A percentile compares a stretch with the other conserved stretches of the same genome.
phyloP scores from a whole-genome alignment of 2,329 filamentous ascomycete genomes.

The Bertia moriformis region DNA sequence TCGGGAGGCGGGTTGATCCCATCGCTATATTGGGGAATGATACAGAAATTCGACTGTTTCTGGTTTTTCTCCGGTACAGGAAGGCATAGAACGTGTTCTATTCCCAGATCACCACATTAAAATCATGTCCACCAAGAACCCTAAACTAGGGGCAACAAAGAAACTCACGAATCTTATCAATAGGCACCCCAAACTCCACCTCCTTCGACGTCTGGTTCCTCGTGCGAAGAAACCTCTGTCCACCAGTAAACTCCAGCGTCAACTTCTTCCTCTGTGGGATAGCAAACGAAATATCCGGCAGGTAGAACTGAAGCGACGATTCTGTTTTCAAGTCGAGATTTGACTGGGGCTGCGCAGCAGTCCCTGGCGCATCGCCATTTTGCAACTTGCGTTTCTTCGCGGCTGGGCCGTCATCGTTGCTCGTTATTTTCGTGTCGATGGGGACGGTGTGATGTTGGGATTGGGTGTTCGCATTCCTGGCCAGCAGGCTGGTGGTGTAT shows the following conservation, averaged over 20 bases:
- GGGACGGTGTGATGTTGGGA: constrained; percentile 8
- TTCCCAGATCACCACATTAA: background rate
- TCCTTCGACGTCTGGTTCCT: constrained; percentile 30
- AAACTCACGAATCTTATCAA: constrained; percentile 27
- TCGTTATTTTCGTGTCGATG: background rate
- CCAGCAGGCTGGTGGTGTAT: constrained; percentile 22
- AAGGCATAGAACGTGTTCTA: constrained; percentile 42
- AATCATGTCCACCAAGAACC: constrained; percentile 3
- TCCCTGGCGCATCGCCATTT: constrained; percentile 13
- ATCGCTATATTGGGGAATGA: constrained; percentile 35
- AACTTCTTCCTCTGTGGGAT: constrained; percentile 51
- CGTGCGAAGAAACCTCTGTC: constrained; percentile 25
- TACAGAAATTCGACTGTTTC: constrained; percentile 46
- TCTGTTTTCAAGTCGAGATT: constrained; percentile 15
- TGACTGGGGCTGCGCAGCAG: constrained; percentile 11
- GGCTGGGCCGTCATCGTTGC: constrained; percentile 14
- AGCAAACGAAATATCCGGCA: constrained; percentile 42
- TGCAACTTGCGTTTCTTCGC: constrained; percentile 33
- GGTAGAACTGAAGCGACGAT: constrained; percentile 18
- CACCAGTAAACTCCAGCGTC: constrained; percentile 35
- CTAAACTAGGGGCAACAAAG: background rate
- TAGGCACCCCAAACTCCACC: constrained; percentile 34
- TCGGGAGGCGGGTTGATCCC: constrained; percentile 27
- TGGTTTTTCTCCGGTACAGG: constrained; percentile 51
- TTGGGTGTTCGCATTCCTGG: constrained; percentile 11